Evolutionary conservation across 768 basidiomycete genomes (phyloP).

Genomic region (Cantharellus cinnabarinus): DNA sequence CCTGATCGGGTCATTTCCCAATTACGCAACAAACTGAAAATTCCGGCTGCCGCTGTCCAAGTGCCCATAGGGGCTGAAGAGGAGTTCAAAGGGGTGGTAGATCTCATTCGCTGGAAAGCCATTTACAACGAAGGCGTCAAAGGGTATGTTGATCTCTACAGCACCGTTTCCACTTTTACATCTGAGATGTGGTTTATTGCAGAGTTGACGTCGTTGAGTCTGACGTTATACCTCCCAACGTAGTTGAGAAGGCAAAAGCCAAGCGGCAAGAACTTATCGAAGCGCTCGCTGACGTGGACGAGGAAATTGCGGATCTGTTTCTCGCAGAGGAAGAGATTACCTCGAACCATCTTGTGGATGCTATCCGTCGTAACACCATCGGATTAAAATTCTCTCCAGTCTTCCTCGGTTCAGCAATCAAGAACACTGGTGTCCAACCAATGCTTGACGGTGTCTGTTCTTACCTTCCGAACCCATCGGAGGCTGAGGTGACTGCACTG

Average conservation of each 20-base stretch:
- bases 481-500: slow-evolving; percentile 59
- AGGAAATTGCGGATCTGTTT: slow-evolving; percentile 79
- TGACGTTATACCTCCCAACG: slow-evolving; percentile 67
- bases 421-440: slow-evolving; percentile 90
- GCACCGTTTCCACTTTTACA: neutral
- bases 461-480: slow-evolving; percentile 82
- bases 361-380: slow-evolving; percentile 78
- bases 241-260: slow-evolving; percentile 50
- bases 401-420: slow-evolving; percentile 90
- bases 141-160: slow-evolving; percentile 35
- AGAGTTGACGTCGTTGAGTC: slow-evolving; percentile 63
- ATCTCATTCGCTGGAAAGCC: slow-evolving; percentile 84
- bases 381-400: slow-evolving; percentile 86
- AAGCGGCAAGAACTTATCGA: slow-evolving; percentile 89
- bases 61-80: slow-evolving; percentile 86
- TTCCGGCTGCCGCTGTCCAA: slow-evolving; percentile 86
- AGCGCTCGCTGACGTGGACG: slow-evolving; percentile 89
- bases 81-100: slow-evolving; percentile 76
- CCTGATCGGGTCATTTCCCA: slow-evolving; percentile 90
- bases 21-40: slow-evolving; percentile 76
- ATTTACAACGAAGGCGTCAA: slow-evolving; percentile 89
- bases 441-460: slow-evolving; percentile 85
- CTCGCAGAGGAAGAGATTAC: slow-evolving; percentile 65
- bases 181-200: neutral
- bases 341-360: slow-evolving; percentile 51